These are phyloP conservation scores for Lathyrus aphaca DNA, from an alignment of 306 rosid genomes.

Conservation along the genomic window DNA sequence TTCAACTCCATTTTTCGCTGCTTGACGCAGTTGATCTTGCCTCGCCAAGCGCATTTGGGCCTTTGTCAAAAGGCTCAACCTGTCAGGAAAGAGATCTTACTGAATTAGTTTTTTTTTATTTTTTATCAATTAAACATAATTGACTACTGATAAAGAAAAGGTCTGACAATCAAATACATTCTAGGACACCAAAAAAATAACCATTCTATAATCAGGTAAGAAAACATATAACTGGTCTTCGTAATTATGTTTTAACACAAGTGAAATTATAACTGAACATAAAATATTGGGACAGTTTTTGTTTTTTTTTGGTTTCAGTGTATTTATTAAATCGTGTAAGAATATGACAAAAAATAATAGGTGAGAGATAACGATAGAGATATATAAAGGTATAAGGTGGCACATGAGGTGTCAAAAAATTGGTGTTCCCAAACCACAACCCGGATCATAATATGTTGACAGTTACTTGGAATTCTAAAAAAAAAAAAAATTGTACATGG, in stretches of 20 bases:
- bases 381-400: too few relatives aligned
- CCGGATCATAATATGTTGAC: neutral
- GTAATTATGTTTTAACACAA: neutral
- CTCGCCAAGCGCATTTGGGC: conserved; percentile 87
- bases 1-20: conserved; percentile 78
- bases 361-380: too few relatives aligned
- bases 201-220: conserved; percentile 5
- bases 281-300: too few relatives aligned
- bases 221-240: neutral
- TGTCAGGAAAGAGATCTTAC: conserved; percentile 39
- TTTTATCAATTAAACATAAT: neutral
- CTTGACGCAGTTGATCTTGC: conserved; percentile 86
- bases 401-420: too few relatives aligned
- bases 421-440: neutral
- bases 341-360: too few relatives aligned
- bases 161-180: neutral
- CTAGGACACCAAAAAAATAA: conserved; percentile 1
- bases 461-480: neutral
- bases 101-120: neutral
- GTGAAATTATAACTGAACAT: too few relatives aligned
- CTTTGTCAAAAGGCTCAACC: conserved; percentile 76
- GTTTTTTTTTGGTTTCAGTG: too few relatives aligned
- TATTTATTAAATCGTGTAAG: too few relatives aligned
- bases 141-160: neutral
- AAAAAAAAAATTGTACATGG: neutral